A percentile compares a stretch with the other conserved stretches of the same genome.
phyloP scores from a whole-genome alignment of 2,329 filamentous ascomycete genomes.

The Penicillium sp. region DNA sequence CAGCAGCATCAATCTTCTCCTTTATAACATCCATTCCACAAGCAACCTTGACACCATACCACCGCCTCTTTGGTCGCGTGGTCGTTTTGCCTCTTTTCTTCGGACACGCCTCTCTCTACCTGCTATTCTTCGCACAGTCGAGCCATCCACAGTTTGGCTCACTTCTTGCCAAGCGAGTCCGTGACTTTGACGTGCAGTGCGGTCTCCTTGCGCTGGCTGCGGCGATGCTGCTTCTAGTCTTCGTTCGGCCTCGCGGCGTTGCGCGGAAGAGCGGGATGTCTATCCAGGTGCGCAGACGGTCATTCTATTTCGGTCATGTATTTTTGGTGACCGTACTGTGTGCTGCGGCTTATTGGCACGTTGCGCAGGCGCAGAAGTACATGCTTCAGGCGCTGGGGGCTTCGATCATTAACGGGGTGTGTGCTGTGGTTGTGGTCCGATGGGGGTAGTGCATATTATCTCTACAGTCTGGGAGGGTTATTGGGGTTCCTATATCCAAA shows the following conservation, averaged over 20 bases:
- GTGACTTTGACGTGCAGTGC: slow-evolving; percentile 55
- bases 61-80: slow-evolving; percentile 56
- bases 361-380: slow-evolving; percentile 52
- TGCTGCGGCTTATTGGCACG: slow-evolving; percentile 52
- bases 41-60: slow-evolving; percentile 52
- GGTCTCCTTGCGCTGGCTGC: slow-evolving; percentile 50
- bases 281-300: slow-evolving; percentile 33
- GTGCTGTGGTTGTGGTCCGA: slow-evolving; percentile 22
- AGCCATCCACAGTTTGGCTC: slow-evolving; percentile 34
- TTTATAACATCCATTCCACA: slow-evolving; percentile 52
- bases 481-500: background rate
- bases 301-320: slow-evolving; percentile 57
- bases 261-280: slow-evolving; percentile 15
- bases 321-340: slow-evolving; percentile 49
- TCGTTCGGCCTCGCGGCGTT: slow-evolving; percentile 42
- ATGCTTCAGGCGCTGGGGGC: slow-evolving; percentile 49
- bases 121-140: slow-evolving; percentile 54
- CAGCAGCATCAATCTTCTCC: slow-evolving; percentile 47
- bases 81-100: slow-evolving; percentile 49
- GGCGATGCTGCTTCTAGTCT: slow-evolving; percentile 46
- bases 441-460: slow-evolving; percentile 2
- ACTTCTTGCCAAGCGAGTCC: slow-evolving; percentile 51
- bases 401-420: slow-evolving; percentile 42
- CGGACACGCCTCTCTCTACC: slow-evolving; percentile 52
- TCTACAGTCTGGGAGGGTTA: no score